phyloP scores from a whole-genome alignment of 768 basidiomycete genomes.

The Leccinum disarticulatum region DNA sequence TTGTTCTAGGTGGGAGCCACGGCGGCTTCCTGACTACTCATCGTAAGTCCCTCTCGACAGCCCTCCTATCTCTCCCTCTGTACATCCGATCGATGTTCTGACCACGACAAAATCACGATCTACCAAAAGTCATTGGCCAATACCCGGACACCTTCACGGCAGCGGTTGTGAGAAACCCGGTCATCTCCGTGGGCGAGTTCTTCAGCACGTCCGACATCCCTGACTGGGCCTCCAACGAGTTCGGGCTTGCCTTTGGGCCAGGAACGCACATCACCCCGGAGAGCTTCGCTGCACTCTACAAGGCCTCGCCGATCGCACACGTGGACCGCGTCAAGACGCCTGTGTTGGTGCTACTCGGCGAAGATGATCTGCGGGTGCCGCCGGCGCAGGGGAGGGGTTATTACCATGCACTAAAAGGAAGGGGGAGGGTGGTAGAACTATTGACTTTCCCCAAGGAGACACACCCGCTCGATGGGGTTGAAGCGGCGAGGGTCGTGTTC shows the following conservation, averaged over 20 bases:
- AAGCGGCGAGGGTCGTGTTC: constrained; percentile 51
- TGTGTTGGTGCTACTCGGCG: constrained; percentile 62
- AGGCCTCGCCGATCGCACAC: constrained; percentile 56
- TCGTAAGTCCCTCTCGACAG: not conserved
- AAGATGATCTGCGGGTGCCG: constrained; percentile 59
- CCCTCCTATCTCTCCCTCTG: not conserved
- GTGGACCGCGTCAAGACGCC: constrained; percentile 52
- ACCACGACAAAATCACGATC: not conserved
- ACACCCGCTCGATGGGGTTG: constrained; percentile 65
- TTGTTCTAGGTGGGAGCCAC: constrained; percentile 67
- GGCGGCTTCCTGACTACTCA: constrained; percentile 66
- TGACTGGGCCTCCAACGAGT: constrained; percentile 59
- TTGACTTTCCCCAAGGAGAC: constrained; percentile 59
- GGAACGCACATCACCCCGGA: constrained; percentile 43
- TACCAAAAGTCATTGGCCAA: constrained; percentile 50
- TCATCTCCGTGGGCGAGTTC: constrained; percentile 59
- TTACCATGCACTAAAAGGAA: constrained; percentile 41
- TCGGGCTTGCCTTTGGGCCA: constrained; percentile 35
- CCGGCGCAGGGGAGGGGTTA: constrained; percentile 61
- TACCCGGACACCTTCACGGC: constrained; percentile 62
- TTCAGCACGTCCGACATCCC: constrained; percentile 57
- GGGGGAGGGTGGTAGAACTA: constrained; percentile 49
- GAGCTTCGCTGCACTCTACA: constrained; percentile 43
- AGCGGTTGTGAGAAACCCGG: constrained; percentile 66
- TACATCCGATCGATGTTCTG: not conserved